phyloP scores from a whole-genome alignment of 169 alveolate genomes.

The Plasmodium ovale region DNA sequence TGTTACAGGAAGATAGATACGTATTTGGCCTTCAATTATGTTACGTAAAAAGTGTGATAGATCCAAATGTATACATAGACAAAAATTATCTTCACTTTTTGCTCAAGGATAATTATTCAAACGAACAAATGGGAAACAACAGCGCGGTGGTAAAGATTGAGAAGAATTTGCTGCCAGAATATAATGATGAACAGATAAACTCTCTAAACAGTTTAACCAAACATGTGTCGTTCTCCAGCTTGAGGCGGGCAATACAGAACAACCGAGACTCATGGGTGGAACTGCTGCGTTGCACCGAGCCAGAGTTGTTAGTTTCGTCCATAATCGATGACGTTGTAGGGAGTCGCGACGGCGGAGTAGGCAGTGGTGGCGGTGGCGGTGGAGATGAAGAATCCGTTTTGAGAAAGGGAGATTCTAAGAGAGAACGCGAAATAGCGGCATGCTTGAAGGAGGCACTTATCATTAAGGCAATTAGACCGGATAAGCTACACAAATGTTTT shows the following conservation, averaged over 20 bases:
- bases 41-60: slow-evolving; percentile 55
- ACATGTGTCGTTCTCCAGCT: slow-evolving; percentile 48
- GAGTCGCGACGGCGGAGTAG: background rate
- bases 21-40: slow-evolving; percentile 66
- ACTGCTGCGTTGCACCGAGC: slow-evolving; percentile 67
- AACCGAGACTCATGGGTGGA: slow-evolving; percentile 60
- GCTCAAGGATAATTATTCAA: slow-evolving; percentile 75
- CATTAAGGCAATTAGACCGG: slow-evolving; percentile 95
- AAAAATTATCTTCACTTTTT: slow-evolving; percentile 39
- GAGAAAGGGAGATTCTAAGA: slow-evolving; percentile 2
- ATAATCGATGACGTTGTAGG: slow-evolving; percentile 11
- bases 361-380: background rate
- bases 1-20: slow-evolving; percentile 74
- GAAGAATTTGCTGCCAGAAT: slow-evolving; percentile 52
- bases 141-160: slow-evolving; percentile 10
- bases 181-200: slow-evolving; percentile 65
- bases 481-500: slow-evolving; percentile 90
- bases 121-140: slow-evolving; percentile 26
- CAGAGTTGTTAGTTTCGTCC: slow-evolving; percentile 49
- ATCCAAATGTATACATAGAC: slow-evolving; percentile 14
- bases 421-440: slow-evolving; percentile 21
- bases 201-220: slow-evolving; percentile 23
- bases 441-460: slow-evolving; percentile 81
- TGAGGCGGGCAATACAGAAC: slow-evolving; percentile 35
- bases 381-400: background rate